phyloP scores from a whole-genome alignment of 1,139 yeast genomes.

The Hyphopichia wangnamkhiaoensis region DNA sequence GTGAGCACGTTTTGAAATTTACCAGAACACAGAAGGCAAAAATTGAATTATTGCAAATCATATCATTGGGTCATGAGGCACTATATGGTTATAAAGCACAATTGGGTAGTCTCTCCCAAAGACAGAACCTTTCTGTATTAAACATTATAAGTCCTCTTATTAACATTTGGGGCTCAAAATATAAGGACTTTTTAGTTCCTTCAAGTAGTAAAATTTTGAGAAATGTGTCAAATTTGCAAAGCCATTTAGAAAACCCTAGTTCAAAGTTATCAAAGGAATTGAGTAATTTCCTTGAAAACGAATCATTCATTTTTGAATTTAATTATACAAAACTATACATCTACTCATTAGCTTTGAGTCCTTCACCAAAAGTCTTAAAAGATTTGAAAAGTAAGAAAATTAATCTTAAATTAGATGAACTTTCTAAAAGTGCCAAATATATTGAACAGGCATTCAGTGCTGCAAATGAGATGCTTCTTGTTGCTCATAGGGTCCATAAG shows the following conservation, averaged over 20 bases:
- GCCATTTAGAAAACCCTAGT: constrained; percentile 34
- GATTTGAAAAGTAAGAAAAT: constrained; percentile 20
- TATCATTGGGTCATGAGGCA: constrained; percentile 82
- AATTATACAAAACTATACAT: constrained; percentile 82
- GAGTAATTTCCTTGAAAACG: constrained; percentile 54
- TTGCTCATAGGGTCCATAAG: constrained; percentile 70
- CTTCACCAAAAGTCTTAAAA: constrained; percentile 27
- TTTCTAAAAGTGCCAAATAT: constrained; percentile 72
- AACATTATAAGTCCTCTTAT: constrained; percentile 74
- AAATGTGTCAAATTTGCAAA: constrained; percentile 30
- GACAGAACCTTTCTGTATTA: constrained; percentile 71
- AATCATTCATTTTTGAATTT: constrained; percentile 76
- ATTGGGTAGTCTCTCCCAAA: constrained; percentile 53
- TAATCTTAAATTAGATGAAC: constrained; percentile 63
- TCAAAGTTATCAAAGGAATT: constrained; percentile 42
- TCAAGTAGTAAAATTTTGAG: constrained; percentile 32
- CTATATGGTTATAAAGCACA: constrained; percentile 69
- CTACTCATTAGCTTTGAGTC: constrained; percentile 77
- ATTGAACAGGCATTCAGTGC: constrained; percentile 82
- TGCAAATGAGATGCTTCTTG: constrained; percentile 75
- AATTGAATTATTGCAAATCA: constrained; percentile 73
- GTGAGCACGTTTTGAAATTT: constrained; percentile 39
- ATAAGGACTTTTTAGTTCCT: constrained; percentile 54
- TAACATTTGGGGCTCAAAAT: constrained; percentile 74
- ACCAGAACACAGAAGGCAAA: constrained; percentile 73